These are phyloP conservation scores for Salix caprea DNA, from an alignment of 345 rosid genomes.

Conservation along the genomic window DNA sequence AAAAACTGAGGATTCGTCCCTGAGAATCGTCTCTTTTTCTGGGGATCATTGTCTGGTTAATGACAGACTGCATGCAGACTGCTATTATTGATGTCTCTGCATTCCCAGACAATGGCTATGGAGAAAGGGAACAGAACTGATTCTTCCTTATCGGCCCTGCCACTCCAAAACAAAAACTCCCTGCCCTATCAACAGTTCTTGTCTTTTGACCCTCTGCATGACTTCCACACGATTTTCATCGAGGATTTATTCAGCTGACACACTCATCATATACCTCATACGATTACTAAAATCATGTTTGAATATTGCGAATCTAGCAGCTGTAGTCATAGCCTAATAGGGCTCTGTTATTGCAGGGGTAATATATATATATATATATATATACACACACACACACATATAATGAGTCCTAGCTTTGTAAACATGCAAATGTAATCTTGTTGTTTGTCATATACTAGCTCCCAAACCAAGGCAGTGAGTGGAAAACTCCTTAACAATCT, in stretches of 20 bases:
- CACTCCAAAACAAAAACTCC: conserved; percentile 31
- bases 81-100: conserved; percentile 17
- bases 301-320: neutral
- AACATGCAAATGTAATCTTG: too few species aligned
- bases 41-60: conserved; percentile 13
- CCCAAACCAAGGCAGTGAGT: too few species aligned
- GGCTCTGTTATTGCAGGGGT: neutral
- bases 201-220: conserved; percentile 18
- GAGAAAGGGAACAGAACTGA: conserved; percentile 32
- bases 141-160: conserved; percentile 42
- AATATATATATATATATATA: too few species aligned
- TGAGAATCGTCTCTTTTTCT: conserved; percentile 21
- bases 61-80: neutral
- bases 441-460: too few species aligned
- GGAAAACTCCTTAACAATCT: too few species aligned
- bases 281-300: neutral
- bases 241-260: conserved; percentile 5
- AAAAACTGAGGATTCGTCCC: conserved; percentile 14
- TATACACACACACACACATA: too few species aligned
- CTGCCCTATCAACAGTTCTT: conserved; percentile 20
- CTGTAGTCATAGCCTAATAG: neutral
- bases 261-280: neutral
- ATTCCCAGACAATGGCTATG: conserved; percentile 23
- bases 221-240: conserved; percentile 32
- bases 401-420: too few species aligned